phyloP scores from a whole-genome alignment of 2,329 filamentous ascomycete genomes.

The Monosporascus sp. region DNA sequence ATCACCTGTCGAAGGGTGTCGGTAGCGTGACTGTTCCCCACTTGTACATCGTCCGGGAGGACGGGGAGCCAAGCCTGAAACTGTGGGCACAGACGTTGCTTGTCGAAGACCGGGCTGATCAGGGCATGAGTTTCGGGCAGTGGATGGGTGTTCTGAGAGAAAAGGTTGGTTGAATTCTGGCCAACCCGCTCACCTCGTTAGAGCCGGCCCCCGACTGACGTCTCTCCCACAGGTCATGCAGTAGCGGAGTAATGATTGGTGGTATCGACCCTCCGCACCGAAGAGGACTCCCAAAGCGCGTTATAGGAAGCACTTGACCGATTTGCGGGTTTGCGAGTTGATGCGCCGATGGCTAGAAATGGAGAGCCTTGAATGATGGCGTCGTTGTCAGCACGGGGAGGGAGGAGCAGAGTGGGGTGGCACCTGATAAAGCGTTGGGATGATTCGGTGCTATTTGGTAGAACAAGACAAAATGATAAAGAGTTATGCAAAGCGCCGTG shows the following conservation, averaged over 20 bases:
- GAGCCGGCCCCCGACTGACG: neutral
- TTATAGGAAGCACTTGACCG: too few relatives aligned
- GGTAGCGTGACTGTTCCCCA: slow-evolving; percentile 92
- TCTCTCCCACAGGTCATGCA: neutral
- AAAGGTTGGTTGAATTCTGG: slow-evolving; percentile 60
- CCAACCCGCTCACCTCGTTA: neutral
- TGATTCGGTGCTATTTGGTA: too few relatives aligned
- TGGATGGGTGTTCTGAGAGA: slow-evolving; percentile 90
- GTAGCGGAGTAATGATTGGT: neutral
- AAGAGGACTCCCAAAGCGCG: neutral
- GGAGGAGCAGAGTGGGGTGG: too few relatives aligned
- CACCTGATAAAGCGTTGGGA: too few relatives aligned
- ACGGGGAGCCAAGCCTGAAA: slow-evolving; percentile 91
- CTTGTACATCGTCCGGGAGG: slow-evolving; percentile 88
- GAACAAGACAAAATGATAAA: too few relatives aligned
- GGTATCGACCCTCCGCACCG: neutral
- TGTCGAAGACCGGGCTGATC: slow-evolving; percentile 91
- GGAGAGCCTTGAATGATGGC: too few relatives aligned
- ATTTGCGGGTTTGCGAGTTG: too few relatives aligned
- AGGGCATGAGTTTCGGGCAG: slow-evolving; percentile 86
- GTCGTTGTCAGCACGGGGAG: too few relatives aligned
- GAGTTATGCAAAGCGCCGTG: too few relatives aligned
- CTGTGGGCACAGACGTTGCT: slow-evolving; percentile 95
- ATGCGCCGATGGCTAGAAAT: too few relatives aligned
- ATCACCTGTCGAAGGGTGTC: slow-evolving; percentile 79